A percentile compares a stretch with the other conserved stretches of the same genome.
Evolutionary conservation across 176 grass and related monocot genomes (phyloP).

Genomic region (Triticum dicoccoides): DNA sequence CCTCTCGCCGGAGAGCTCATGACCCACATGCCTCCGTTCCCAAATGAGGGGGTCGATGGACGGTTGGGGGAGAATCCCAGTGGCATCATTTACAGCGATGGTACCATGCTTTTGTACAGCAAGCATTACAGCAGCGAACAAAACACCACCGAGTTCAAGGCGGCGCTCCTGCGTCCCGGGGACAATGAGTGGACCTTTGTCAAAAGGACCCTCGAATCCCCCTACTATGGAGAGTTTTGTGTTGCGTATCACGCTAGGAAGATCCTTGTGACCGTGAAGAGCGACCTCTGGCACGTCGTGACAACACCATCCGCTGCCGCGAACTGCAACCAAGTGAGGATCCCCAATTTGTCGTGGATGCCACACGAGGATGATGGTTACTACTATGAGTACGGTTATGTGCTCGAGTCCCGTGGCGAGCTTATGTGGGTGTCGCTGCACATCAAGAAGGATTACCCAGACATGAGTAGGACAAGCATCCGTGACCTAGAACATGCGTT

Average conservation of each 20-base stretch:
- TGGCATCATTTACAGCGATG: neutral
- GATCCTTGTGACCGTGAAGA: neutral
- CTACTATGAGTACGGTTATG: neutral
- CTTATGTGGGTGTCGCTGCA: neutral
- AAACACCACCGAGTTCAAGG: neutral
- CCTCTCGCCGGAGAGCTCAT: neutral
- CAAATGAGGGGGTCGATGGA: rapidly evolving
- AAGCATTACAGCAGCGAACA: neutral
- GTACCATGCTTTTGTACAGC: no score
- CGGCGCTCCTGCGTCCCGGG: neutral
- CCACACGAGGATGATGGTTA: neutral
- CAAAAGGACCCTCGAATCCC: neutral
- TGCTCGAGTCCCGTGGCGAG: neutral
- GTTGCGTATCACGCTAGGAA: neutral
- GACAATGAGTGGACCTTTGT: neutral
- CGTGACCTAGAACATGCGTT: rapidly evolving
- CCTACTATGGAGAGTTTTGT: neutral
- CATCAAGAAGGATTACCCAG: neutral
- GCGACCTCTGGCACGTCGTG: neutral
- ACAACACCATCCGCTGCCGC: neutral
- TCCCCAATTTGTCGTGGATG: neutral
- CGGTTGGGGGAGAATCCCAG: neutral
- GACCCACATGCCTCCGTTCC: neutral
- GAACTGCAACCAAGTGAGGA: neutral
- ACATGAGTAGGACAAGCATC: neutral